These are phyloP conservation scores for Turnera subulata DNA, from an alignment of 345 rosid genomes.

Conservation along the genomic window DNA sequence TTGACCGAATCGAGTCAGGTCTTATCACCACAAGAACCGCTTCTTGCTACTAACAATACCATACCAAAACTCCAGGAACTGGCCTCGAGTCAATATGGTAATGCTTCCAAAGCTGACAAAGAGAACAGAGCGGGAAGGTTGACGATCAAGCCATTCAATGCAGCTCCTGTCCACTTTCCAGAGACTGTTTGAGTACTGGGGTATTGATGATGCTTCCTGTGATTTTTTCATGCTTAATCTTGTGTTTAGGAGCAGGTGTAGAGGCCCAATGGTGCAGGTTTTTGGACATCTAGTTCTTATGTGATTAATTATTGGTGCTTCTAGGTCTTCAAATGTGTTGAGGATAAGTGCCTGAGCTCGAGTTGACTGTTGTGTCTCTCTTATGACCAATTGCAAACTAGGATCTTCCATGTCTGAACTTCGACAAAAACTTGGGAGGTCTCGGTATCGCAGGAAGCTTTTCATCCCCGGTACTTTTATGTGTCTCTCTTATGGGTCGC, in stretches of 20 bases:
- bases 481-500: slow-evolving; percentile 22
- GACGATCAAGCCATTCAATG: no score
- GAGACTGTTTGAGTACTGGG: slow-evolving; percentile 20
- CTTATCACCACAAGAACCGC: no score
- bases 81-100: slow-evolving; percentile 13
- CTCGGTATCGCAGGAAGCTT: slow-evolving; percentile 37
- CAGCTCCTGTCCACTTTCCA: no score
- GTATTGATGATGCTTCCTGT: background rate
- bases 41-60: slow-evolving; percentile 39
- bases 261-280: no score
- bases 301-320: slow-evolving; percentile 38
- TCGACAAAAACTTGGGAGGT: slow-evolving; percentile 48
- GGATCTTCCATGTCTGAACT: slow-evolving; percentile 17
- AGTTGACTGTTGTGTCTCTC: no score
- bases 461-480: slow-evolving; percentile 43
- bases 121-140: slow-evolving; percentile 30
- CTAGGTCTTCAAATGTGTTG: slow-evolving; percentile 65
- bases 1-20: no score
- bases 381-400: slow-evolving; percentile 9
- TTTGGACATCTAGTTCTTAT: slow-evolving; percentile 37
- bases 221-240: slow-evolving; percentile 8
- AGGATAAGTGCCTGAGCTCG: no score
- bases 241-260: slow-evolving; percentile 30
- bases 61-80: slow-evolving; percentile 38
- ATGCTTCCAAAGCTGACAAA: slow-evolving; percentile 49